phyloP scores from a whole-genome alignment of 2,329 filamentous ascomycete genomes.

The Fusarium veterinarium region DNA sequence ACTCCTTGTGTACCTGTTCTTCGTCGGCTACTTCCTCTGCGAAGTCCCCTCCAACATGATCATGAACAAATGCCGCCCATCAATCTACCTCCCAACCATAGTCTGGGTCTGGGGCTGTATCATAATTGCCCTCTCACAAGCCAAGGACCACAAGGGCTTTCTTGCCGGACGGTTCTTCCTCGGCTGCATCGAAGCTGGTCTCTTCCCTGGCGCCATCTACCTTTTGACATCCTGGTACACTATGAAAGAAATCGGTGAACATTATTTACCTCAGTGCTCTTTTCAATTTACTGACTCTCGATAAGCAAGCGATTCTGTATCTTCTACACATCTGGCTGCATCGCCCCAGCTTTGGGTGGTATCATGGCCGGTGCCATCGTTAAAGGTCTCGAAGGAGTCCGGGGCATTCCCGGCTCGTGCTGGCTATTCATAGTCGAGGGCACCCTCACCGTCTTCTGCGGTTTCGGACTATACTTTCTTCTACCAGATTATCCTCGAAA shows the following conservation, averaged over 20 bases:
- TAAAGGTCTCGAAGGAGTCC: conserved; percentile 11
- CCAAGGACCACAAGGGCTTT: conserved; percentile 59
- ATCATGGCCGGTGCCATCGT: conserved; percentile 33
- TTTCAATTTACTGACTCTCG: background rate
- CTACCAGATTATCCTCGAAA: conserved; percentile 26
- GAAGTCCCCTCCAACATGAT: conserved; percentile 66
- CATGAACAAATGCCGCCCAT: conserved; percentile 60
- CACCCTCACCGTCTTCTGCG: conserved; percentile 7
- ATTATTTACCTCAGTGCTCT: rapidly evolving
- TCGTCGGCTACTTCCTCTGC: conserved; percentile 63
- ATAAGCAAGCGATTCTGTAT: conserved; percentile 30
- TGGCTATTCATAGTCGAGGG: conserved; percentile 34
- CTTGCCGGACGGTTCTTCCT: conserved; percentile 59
- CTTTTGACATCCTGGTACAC: conserved; percentile 69
- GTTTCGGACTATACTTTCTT: conserved; percentile 12
- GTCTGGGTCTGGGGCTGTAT: conserved; percentile 58
- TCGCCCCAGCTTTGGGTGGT: conserved; percentile 24
- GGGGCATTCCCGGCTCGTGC: conserved; percentile 23
- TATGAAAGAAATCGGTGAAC: conserved; percentile 31
- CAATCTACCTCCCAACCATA: conserved; percentile 60
- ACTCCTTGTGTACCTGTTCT: conserved; percentile 52
- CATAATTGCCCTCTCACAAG: conserved; percentile 60
- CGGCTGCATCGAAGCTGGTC: conserved; percentile 62
- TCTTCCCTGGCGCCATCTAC: conserved; percentile 63
- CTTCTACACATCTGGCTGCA: conserved; percentile 28